Evolutionary conservation across 768 basidiomycete genomes (phyloP), one percentile per base, ranked within the genome.

Genomic region (Phaffia australis): DNA sequence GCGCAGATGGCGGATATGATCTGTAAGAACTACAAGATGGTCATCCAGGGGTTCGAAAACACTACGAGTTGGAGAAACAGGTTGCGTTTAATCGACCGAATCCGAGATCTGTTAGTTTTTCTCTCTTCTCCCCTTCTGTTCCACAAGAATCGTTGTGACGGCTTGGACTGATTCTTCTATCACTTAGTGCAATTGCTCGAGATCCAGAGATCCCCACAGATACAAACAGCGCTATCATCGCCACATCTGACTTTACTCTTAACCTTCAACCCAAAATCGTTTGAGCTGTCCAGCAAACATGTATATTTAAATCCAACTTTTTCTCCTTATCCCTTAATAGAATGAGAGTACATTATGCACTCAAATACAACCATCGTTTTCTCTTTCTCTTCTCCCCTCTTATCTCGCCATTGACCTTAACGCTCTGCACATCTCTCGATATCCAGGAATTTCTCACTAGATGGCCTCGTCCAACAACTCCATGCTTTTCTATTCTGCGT

Each of bases 1-100:
- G 86, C 88, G 70, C 79, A 94, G 30, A 79, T 92, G 62, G 84
- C 88, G 1, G 90, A 94, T 78, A 88, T 92, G 83, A 91, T 94
- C 74, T 86, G 89, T 2, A 84, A 85, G 23, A 84, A 94, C 52
- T 95, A 87, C 73, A 80, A 84, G 63, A 81, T 85, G 68, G 77
- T 79, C 54, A 88, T 89, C 11, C 76, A 76, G 66, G 82, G 81
- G 32, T 81, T 85, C 21, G 91, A 94, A 72, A 83, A 89, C 72
- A 85, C 84, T 74, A 92, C 90, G 3, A 92, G 91, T 72, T 97
- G 92, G 92, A 82, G 88, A 70, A 79, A 81, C 56, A 83, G 92
- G 59, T 74, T 93, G 70, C 84, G 88, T 72, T 81, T 85, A 1
- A 90, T 97, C 72, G 83, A 85, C 35, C 67, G 62, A 19, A 64